Percentiles rank a stretch among this genome's conserved stretches.
Evolutionary conservation across 2,329 filamentous ascomycete genomes (phyloP).

Genomic region (Epichloe sp.): DNA sequence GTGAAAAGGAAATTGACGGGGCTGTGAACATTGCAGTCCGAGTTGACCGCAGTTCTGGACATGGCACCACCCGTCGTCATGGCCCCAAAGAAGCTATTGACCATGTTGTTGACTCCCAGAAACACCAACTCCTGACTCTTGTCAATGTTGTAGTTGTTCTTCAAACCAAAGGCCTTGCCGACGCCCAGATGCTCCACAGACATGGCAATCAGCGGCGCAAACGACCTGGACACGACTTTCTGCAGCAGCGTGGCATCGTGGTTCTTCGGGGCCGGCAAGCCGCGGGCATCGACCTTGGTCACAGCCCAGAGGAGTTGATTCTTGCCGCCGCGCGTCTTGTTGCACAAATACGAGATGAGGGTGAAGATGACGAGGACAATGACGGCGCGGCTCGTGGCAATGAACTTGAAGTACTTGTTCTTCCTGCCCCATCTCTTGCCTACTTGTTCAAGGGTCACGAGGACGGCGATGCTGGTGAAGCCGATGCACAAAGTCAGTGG

Average conservation of each 20-base stretch:
- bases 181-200: constrained; percentile 52
- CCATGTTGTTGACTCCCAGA: constrained; percentile 47
- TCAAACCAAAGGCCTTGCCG: constrained; percentile 47
- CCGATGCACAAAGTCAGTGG: constrained; percentile 47
- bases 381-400: constrained; percentile 47
- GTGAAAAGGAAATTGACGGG: constrained; percentile 49
- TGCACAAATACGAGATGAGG: constrained; percentile 48
- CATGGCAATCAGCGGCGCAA: constrained; percentile 49
- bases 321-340: constrained; percentile 35
- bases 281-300: constrained; percentile 41
- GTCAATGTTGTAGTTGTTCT: constrained; percentile 50
- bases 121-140: constrained; percentile 54
- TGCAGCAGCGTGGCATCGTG: constrained; percentile 34
- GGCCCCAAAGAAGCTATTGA: constrained; percentile 51
- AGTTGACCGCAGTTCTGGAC: constrained; percentile 56
- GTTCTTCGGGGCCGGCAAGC: constrained; percentile 36
- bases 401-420: constrained; percentile 42
- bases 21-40: constrained; percentile 47
- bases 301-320: constrained; percentile 37
- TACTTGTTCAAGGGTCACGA: constrained; percentile 42
- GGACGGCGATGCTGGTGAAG: constrained; percentile 40
- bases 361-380: constrained; percentile 49
- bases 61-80: constrained; percentile 55
- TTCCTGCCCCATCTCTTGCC: constrained; percentile 46
- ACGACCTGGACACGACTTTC: constrained; percentile 38